Conservation (phyloP, 208 protist genomes). For the Leishmania guyanensis region DNA sequence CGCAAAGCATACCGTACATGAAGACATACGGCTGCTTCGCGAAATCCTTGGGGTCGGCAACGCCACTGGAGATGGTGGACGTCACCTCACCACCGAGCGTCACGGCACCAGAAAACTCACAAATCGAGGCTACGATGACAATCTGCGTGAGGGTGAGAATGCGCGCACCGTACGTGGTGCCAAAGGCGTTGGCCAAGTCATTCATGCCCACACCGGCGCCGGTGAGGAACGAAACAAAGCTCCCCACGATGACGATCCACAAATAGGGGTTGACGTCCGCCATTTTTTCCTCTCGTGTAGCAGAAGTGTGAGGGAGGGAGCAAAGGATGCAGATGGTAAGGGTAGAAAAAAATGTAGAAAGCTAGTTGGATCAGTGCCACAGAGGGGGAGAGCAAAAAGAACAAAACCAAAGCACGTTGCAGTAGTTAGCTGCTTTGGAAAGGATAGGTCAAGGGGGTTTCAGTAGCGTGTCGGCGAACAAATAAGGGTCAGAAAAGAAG, state of each 20-base stretch:
- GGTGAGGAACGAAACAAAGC: slow-evolving; percentile 65
- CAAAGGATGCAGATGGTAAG: not conserved
- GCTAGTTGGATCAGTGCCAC: not conserved
- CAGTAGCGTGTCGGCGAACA: not conserved
- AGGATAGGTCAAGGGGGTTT: not conserved
- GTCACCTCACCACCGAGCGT: slow-evolving; percentile 57
- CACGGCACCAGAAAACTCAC: slow-evolving; percentile 74
- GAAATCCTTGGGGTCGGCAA: slow-evolving; percentile 49
- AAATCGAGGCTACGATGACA: slow-evolving; percentile 68
- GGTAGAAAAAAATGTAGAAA: not conserved
- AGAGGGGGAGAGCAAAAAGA: not conserved
- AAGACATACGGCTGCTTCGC: slow-evolving; percentile 54
- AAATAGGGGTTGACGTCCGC: slow-evolving; percentile 43
- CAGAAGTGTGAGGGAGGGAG: not conserved
- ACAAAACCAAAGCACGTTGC: not conserved
- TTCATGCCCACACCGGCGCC: slow-evolving; percentile 79
- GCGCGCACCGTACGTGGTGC: slow-evolving; percentile 67
- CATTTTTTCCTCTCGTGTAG: slow-evolving; percentile 18
- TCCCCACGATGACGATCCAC: slow-evolving; percentile 69
- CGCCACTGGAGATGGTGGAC: slow-evolving; percentile 56
- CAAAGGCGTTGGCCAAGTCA: slow-evolving; percentile 90
- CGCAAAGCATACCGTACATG: slow-evolving; percentile 78
- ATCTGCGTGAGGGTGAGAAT: slow-evolving; percentile 79
- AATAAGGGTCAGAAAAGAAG: not conserved
- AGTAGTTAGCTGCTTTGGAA: not conserved